Base-by-base conservation (phyloP, 1,139 yeast genomes). In the Magnusiomyces ingens region DNA sequence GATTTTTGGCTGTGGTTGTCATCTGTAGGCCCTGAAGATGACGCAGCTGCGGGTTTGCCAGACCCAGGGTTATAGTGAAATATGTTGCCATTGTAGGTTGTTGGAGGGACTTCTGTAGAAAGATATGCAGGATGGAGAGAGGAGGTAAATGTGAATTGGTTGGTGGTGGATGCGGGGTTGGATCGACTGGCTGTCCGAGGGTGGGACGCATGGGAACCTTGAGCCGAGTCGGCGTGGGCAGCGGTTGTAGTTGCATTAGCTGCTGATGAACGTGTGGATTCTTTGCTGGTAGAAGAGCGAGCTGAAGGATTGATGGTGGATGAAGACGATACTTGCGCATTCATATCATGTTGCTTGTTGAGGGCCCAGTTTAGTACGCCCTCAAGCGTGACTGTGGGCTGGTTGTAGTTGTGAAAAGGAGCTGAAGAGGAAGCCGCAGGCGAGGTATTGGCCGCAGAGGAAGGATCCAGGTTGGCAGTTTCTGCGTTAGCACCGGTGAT, bases 301-400 rank as follows among this genome's bases (percentile, higher is more conserved):
- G 44, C 15, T 12, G 36, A 40, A 13, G 44, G 6, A 45, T 32
- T n/a, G 22, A 22, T 13, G 49, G 22, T 15, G 17, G 8, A 22
- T n/a, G 19, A 38, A 19, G 37, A 45, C 44, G 19, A 17, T 4
- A 19, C 5, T n/a, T n/a, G 15, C 3, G 40, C 35, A 12, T 26
- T 49, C n/a, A 54, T 29, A 32, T 49, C 54, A 32, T 49, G 52
- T 35, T 55, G 56, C 52, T 58, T 59, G 18, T 48, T 50, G 22
- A 55, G 21, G n/a, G 54, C 55, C 57, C 57, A 55, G 3, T 53
- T 53, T 15, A 49, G 19, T 21, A 55, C 45, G 35, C 50, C 53
- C 19, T 55, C 57, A 2, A 37, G 41, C 26, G 52, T 44, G 21
- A 50, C 36, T 8, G 45, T 10, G 6, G 29, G 5, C 4, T 26